Evolutionary conservation across 176 grass and related monocot species (phyloP).

Genomic region (Bonia amplexicaulis): DNA sequence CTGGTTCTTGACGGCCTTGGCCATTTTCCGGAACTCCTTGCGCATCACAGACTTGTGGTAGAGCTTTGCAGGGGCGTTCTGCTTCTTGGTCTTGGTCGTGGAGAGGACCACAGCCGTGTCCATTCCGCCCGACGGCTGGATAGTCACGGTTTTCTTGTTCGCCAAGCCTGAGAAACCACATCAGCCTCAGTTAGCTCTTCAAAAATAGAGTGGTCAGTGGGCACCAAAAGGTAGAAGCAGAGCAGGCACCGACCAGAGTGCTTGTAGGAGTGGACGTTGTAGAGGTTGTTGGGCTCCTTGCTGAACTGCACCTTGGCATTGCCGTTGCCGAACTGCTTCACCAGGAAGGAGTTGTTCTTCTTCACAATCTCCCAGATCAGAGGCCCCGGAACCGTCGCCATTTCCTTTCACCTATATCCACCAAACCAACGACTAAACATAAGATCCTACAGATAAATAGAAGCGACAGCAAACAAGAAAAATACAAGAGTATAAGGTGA

Average conservation of each 20-base stretch:
- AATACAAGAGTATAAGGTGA: background rate
- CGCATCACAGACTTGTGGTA: slow-evolving; percentile 63
- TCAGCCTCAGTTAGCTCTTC: background rate
- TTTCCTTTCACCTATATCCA: slow-evolving; percentile 27
- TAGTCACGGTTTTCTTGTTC: slow-evolving; percentile 61
- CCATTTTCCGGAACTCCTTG: slow-evolving; percentile 91
- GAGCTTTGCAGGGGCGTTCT: slow-evolving; percentile 53
- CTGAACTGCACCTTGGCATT: slow-evolving; percentile 88
- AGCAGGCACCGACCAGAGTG: slow-evolving; percentile 46
- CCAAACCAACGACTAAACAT: background rate
- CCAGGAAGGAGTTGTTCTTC: slow-evolving; percentile 77
- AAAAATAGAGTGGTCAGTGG: background rate
- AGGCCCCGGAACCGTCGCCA: slow-evolving; percentile 67
- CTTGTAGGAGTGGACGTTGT: slow-evolving; percentile 89
- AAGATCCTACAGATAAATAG: background rate
- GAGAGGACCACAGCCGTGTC: slow-evolving; percentile 52
- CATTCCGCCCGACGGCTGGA: slow-evolving; percentile 44
- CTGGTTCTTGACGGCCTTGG: slow-evolving; percentile 83
- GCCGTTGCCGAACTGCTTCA: slow-evolving; percentile 88
- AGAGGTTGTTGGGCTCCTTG: slow-evolving; percentile 96
- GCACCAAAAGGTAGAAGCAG: background rate
- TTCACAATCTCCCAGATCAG: slow-evolving; percentile 95
- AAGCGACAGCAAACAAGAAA: background rate
- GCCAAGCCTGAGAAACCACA: slow-evolving; percentile 54
- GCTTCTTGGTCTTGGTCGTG: slow-evolving; percentile 70